Evolutionary conservation across 192 early-diverging fungal species (phyloP).

Genomic region (Phycomyces nitens): DNA sequence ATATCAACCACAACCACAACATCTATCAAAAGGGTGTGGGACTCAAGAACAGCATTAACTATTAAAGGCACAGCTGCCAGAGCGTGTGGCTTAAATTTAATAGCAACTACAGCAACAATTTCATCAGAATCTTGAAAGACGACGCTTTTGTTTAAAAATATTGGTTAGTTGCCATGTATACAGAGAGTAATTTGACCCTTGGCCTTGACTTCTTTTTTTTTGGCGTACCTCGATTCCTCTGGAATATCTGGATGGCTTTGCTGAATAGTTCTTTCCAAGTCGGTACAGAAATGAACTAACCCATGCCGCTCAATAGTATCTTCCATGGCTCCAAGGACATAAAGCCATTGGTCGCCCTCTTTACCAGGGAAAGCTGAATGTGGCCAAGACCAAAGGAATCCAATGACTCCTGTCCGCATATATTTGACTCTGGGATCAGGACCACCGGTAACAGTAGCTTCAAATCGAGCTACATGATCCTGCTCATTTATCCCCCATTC

Average conservation of each 20-base stretch:
- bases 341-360: slow-evolving; percentile 59
- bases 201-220: no score
- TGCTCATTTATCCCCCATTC: slow-evolving; percentile 32
- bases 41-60: slow-evolving; percentile 64
- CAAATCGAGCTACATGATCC: slow-evolving; percentile 25
- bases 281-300: slow-evolving; percentile 65
- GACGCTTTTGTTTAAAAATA: slow-evolving; percentile 19
- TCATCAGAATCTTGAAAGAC: slow-evolving; percentile 23
- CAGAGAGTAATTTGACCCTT: no score
- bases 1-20: slow-evolving; percentile 60
- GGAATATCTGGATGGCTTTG: slow-evolving; percentile 50
- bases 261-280: slow-evolving; percentile 72
- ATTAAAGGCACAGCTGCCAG: slow-evolving; percentile 49
- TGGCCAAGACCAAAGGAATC: slow-evolving; percentile 68
- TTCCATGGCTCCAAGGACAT: slow-evolving; percentile 64
- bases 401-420: slow-evolving; percentile 76
- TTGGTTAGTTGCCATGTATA: no score
- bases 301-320: slow-evolving; percentile 70
- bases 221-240: no score
- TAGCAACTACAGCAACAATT: slow-evolving; percentile 24
- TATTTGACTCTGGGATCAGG: slow-evolving; percentile 52
- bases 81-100: slow-evolving; percentile 14
- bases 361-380: not conserved
- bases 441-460: slow-evolving; percentile 49
- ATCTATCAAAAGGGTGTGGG: slow-evolving; percentile 69